Evolutionary conservation across 2,329 filamentous ascomycete genomes (phyloP).

Genomic region (Akanthomyces uredinophilus): DNA sequence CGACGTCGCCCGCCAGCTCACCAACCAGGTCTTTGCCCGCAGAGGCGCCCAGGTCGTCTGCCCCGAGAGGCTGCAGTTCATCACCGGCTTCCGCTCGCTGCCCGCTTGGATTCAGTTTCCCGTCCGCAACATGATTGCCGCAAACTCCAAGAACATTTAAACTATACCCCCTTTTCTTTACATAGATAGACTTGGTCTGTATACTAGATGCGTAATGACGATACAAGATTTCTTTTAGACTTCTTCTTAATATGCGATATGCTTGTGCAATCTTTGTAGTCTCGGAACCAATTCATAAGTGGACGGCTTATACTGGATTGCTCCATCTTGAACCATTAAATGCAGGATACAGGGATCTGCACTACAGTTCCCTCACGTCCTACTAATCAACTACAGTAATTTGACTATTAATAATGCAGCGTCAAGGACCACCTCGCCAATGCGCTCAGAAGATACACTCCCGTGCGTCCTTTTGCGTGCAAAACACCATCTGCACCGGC

Average conservation of each 20-base stretch:
- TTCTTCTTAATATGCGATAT: too few species aligned
- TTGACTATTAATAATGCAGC: too few species aligned
- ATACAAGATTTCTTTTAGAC: too few species aligned
- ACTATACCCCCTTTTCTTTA: neutral
- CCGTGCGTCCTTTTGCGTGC: constrained; percentile 44
- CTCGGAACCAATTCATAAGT: too few species aligned
- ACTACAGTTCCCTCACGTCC: too few species aligned
- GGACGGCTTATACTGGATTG: too few species aligned
- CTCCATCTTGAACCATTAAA: too few species aligned
- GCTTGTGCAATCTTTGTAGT: too few species aligned
- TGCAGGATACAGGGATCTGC: too few species aligned
- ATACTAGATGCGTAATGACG: neutral
- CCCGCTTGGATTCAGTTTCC: constrained; percentile 10
- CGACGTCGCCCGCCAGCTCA: constrained; percentile 33
- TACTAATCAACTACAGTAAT: too few species aligned
- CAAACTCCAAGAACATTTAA: constrained; percentile 4
- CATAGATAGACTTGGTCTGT: neutral
- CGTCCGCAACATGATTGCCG: constrained; percentile 1
- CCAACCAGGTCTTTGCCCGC: constrained; percentile 36
- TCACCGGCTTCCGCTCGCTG: constrained; percentile 4
- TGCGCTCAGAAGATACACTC: neutral
- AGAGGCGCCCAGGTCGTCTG: constrained; percentile 38
- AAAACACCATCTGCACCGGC: constrained; percentile 67
- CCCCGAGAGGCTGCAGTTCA: constrained; percentile 21
- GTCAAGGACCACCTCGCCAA: too few species aligned